These are phyloP conservation scores for Withania somnifera DNA, from an alignment of 305 asterid genomes.

Conservation along the genomic window DNA sequence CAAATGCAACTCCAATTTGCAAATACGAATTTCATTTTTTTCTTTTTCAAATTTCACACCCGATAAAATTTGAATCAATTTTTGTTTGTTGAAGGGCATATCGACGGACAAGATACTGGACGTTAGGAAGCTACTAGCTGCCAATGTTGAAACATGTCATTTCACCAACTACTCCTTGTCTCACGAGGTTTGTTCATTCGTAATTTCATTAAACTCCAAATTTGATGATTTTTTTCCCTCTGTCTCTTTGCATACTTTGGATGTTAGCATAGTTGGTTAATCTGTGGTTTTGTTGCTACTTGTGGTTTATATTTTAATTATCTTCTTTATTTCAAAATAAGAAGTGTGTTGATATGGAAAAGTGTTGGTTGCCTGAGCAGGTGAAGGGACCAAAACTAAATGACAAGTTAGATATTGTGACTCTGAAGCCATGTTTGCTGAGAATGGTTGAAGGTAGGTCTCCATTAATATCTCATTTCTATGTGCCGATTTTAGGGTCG, in stretches of 20 bases:
- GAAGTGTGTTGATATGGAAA: background rate
- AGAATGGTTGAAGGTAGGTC: conserved; percentile 93
- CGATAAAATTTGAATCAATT: background rate
- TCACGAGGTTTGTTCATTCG: conserved; percentile 39
- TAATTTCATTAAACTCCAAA: background rate
- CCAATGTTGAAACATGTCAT: conserved; percentile 24
- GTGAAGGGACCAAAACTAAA: conserved; percentile 63
- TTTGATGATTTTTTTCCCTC: background rate
- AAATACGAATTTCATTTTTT: too few species aligned
- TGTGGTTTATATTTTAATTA: background rate
- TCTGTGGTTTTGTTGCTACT: background rate
- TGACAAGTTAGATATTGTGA: conserved; percentile 66
- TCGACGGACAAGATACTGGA: conserved; percentile 36
- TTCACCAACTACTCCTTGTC: conserved; percentile 56
- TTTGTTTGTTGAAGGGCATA: conserved; percentile 10
- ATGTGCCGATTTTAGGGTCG: background rate
- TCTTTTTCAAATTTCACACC: background rate
- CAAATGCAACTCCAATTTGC: too few species aligned
- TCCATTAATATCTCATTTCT: background rate
- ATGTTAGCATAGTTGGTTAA: background rate
- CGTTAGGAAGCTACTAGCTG: conserved; percentile 52
- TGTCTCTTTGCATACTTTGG: background rate
- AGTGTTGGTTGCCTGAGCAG: conserved; percentile 24
- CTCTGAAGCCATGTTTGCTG: conserved; percentile 75
- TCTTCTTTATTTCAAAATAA: background rate